Base-by-base conservation (phyloP, 176 grass and related monocot species). In the Metroxylon sagu region DNA sequence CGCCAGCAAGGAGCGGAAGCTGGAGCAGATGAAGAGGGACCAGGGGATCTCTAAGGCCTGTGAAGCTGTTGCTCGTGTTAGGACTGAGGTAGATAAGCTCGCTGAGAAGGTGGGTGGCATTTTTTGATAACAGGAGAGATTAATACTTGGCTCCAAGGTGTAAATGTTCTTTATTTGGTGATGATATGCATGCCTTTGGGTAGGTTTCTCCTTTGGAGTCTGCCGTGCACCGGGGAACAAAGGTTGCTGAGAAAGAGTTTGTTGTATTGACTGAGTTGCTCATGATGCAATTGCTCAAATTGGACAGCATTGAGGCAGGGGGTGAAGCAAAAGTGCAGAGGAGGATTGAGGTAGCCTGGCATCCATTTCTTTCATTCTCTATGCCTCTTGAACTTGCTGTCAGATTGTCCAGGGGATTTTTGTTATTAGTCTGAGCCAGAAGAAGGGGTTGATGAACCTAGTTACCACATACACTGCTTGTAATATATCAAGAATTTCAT, bases 251-350 rank as follows among this genome's bases (percentile, higher is more conserved):
- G 56, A 98, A 85, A 62, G 79, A 98, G 69, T 92, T 98, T 64
- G 61, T 72, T 18, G 62, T 83, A 71, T 82, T 98, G 73, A 81
- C 81, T 4, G 93, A 98, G 76, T 67, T 98, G 26, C 81, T 98
- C 29, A 98, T 98, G 93, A 61, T 83, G 72, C 84, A 98, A 54
- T 70, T 98, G 54, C 57, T 98, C 30, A 98, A 83, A 80, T 64
- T 98, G 3, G 88, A 98, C 68, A 75, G 88, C 52, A 92, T 92
- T 27, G 76, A 98, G 68, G 93, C 93, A 61, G 82, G 85, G 51
- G 93, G 93, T 26, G 88, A 98, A 57, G 93, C 84, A 27, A 98
- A 83, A 66, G 72, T 72, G 26, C 81, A 85, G 49, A 88, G 93
- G 70, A 92, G 84, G 63, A 81, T 76, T 8, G 93, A 98, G 87